Evolutionary conservation across 2,329 filamentous ascomycete species (phyloP), one percentile per base, ranked within the genome.

Genomic region (Penicillium aurantiogriseum): DNA sequence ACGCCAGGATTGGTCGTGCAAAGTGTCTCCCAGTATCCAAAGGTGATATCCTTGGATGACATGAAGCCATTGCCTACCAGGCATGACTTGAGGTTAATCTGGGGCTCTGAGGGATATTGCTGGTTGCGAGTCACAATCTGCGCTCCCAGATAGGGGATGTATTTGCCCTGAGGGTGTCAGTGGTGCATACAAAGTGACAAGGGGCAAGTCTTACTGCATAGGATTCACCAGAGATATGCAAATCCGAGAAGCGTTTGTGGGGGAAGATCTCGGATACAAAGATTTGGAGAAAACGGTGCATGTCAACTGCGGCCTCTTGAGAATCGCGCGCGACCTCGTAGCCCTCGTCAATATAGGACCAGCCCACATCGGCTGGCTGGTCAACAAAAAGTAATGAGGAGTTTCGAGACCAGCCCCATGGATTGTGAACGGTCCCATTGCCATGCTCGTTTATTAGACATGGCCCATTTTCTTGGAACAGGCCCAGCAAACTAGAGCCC

Each of bases 401-500:
- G 25, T 67, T 67, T 10, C 57, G 49, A 9, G 63, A 63, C 67
- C 67, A 69, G 1, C 58, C 57, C 45, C 47, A 67, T 0, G 64
- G 62, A 43, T 69, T 68, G 3, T 60, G 40, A 5, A 58, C 21
- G 2, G 63, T 69, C n/a, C 67, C 66, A 40, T 67, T 65, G 0
- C 65, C 64, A 8, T 65, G 36, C 4, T 58, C 47, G 15, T 64
- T 64, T 9, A 76, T 67, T 38, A 73, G 63, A 53, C 75, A 77
- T 23, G 75, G 75, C 1, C 82, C 81, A 7, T 74, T 69, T 61
- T 84, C 81, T 46, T 77, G 71, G 60, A 83, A 83, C 4, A 83
- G 68, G 3, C 80, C 81, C 42, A 81, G 73, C 77, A 83, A 80
- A 59, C 77, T 81, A 58, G 78, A 81, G 49, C 73, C 75, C 4